phyloP scores from a whole-genome alignment of 148 eudicot genomes.

The Rhododendron mucronatum region DNA sequence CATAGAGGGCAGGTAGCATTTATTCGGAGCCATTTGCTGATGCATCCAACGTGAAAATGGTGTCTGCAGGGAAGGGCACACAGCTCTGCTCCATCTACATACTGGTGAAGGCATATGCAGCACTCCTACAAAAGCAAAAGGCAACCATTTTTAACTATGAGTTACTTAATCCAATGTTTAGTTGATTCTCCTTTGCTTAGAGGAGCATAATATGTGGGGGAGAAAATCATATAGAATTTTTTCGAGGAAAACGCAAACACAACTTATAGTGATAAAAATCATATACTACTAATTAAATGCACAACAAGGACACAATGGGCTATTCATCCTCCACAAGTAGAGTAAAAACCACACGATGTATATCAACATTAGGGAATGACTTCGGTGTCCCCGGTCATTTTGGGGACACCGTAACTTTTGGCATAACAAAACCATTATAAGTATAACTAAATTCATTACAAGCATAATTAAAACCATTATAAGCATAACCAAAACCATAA shows the following conservation, averaged over 20 bases:
- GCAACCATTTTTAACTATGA: not conserved
- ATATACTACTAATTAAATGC: not conserved
- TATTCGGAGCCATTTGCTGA: conserved; percentile 64
- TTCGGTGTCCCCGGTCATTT: too few relatives aligned
- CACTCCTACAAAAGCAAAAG: conserved; percentile 46
- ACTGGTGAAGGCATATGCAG: conserved; percentile 62
- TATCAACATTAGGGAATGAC: not conserved
- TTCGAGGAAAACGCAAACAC: not conserved
- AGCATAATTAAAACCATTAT: too few relatives aligned
- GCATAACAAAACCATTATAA: too few relatives aligned
- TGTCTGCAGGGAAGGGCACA: conserved; percentile 73
- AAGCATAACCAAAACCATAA: too few relatives aligned
- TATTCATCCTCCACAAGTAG: not conserved
- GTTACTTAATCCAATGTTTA: not conserved
- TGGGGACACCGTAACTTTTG: too few relatives aligned
- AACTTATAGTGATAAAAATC: not conserved
- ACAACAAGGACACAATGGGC: not conserved
- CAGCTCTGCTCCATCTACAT: conserved; percentile 58
- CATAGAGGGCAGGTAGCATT: conserved; percentile 79
- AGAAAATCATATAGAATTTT: not conserved
- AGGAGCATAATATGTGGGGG: not conserved
- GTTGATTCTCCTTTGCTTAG: not conserved
- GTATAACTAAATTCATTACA: too few relatives aligned
- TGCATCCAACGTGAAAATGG: conserved; percentile 63
- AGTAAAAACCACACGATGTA: not conserved